phyloP scores from a whole-genome alignment of 257 asterid genomes.

The Solanum dulcamara region DNA sequence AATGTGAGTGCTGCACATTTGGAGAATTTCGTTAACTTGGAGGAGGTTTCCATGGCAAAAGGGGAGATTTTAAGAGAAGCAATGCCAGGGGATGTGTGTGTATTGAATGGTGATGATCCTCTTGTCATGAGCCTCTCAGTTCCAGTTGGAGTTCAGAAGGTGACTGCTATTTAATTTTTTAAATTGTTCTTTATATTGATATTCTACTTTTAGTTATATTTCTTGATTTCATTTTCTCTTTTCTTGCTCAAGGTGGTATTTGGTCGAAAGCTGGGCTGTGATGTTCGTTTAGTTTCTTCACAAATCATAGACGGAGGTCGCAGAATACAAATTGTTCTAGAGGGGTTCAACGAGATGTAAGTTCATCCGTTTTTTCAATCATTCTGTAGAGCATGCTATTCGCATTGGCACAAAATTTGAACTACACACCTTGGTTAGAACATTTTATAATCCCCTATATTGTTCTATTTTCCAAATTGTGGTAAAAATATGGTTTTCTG shows the following conservation, averaged over 20 bases:
- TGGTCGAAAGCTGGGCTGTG: constrained; percentile 15
- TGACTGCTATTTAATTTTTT: neutral
- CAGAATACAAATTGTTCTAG: constrained; percentile 8
- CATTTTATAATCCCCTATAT: neutral
- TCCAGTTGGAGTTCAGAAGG: constrained; percentile 21
- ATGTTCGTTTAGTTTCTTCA: constrained; percentile 17
- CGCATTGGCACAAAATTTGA: neutral
- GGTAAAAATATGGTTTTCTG: neutral
- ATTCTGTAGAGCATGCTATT: neutral
- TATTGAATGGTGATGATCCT: constrained; percentile 28
- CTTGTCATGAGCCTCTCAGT: constrained; percentile 18
- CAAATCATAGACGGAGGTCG: constrained; percentile 13
- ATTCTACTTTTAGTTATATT: neutral
- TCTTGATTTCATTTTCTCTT: neutral
- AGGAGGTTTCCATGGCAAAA: constrained; percentile 16
- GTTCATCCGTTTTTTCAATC: neutral
- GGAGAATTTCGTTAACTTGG: constrained; percentile 17
- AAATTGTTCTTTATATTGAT: neutral
- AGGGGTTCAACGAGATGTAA: constrained; percentile 11
- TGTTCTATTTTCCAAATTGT: neutral
- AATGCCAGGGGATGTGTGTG: constrained; percentile 16
- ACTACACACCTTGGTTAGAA: neutral
- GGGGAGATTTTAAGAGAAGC: constrained; percentile 30
- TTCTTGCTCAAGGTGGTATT: constrained; percentile 17
- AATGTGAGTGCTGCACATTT: constrained; percentile 28